Base-by-base conservation (phyloP, 2,329 filamentous ascomycete species). In the Fulvia fulva region DNA sequence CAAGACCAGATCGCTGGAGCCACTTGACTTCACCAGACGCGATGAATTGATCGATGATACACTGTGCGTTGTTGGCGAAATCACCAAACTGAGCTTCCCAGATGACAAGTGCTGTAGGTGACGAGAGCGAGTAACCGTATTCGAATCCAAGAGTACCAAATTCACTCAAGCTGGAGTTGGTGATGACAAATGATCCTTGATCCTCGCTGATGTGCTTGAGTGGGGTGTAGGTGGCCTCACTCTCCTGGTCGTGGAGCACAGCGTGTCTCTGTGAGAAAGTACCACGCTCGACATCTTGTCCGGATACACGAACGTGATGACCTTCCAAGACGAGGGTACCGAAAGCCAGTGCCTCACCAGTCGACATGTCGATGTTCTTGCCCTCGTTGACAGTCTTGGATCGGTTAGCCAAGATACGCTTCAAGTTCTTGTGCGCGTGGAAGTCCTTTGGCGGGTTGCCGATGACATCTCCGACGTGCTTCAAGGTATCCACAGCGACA, bases 51-150 rank as follows among this genome's bases (percentile, higher is more conserved):
- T 99, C 94, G 72, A 99, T 95, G 77, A 99, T 95, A 75, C 91
- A 96, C 79, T 99, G 94, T 45, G 94, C 93, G 72, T 97, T 99
- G 84, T 99, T 99, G 82, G 94, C 94, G 71, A 99, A 99, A 78
- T 99, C 94, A 82, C 94, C 94, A 71, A 99, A 99, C 77, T 99
- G 94, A 37, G 94, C 94, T 80, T 99, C 94, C 94, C 94, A 99
- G 87, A 99, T 96, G 68, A 99, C 93, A 25, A 99, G 85, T 37
- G 94, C 93, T 73, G 97, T 96, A 58, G 94, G 94, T 28, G 94
- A 97, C 26, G 92, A 96, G 61, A 99, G 80, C 2, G 94, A 99
- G 81, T 99, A 99, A 61, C 94, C 94, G 71, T 99, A 99, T 78
- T 99, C 94, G 74, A 99, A 99, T 55, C 94, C 94, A 62, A 99